Evolutionary conservation across 2,329 filamentous ascomycete genomes (phyloP).

Genomic region (Colletotrichum sp.): DNA sequence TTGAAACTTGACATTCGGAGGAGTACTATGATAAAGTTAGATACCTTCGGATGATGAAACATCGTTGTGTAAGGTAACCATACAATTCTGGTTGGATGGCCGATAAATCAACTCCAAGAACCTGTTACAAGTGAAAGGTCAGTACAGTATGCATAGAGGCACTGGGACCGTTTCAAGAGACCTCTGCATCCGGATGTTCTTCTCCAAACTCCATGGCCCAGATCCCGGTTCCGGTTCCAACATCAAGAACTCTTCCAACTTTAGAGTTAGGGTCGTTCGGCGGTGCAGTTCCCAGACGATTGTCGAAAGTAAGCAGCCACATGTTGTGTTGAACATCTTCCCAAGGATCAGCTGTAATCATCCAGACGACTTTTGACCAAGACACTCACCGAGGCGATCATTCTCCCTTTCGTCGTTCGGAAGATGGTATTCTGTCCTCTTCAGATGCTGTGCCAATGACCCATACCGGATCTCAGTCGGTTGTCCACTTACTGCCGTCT

Average conservation of each 20-base stretch:
- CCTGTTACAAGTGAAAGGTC: conserved; percentile 1
- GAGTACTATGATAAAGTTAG: conserved; percentile 37
- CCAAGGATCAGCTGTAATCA: neutral
- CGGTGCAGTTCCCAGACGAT: conserved; percentile 24
- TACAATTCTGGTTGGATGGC: conserved; percentile 44
- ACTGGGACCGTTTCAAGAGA: neutral
- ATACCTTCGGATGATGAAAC: neutral
- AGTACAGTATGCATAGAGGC: neutral
- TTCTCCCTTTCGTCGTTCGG: conserved; percentile 30
- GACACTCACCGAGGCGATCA: conserved; percentile 21
- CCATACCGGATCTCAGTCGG: neutral
- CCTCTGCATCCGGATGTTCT: conserved; percentile 33
- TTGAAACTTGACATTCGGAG: conserved; percentile 53
- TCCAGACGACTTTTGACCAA: neutral
- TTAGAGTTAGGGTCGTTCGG: conserved; percentile 10
- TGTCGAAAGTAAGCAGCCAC: conserved; percentile 27
- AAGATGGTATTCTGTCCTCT: conserved; percentile 24
- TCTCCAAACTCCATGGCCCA: conserved; percentile 50
- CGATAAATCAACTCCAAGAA: conserved; percentile 45
- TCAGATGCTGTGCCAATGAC: neutral
- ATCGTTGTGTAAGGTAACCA: neutral
- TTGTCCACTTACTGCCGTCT: neutral
- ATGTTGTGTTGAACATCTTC: conserved; percentile 33
- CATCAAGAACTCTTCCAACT: conserved; percentile 39
- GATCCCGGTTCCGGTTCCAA: conserved; percentile 52